Evolutionary conservation across 768 basidiomycete species (phyloP).

Genomic region (Tylopilus plumbeoviolaceoides): DNA sequence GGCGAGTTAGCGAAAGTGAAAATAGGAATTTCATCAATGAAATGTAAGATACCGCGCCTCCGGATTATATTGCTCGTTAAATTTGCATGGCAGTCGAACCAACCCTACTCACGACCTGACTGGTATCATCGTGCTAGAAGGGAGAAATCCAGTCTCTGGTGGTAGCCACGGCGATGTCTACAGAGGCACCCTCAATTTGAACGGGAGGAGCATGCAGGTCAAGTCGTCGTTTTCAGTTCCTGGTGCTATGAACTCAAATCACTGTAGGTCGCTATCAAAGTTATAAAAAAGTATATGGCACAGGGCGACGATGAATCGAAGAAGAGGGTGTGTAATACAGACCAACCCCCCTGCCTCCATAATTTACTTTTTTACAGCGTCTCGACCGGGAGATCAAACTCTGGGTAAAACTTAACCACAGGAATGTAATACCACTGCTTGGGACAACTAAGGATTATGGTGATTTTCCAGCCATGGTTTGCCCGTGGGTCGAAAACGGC

Average conservation of each 20-base stretch:
- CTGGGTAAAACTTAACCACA: conserved; percentile 29
- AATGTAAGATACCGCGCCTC: conserved; percentile 5
- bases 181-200: conserved; percentile 12
- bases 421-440: conserved; percentile 29
- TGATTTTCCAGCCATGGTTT: conserved; percentile 30
- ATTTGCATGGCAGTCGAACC: conserved; percentile 8
- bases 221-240: not conserved
- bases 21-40: conserved; percentile 1
- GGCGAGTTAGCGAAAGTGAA: not conserved
- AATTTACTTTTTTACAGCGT: conserved; percentile 7
- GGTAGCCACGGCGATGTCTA: conserved; percentile 23
- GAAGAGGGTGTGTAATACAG: conserved; percentile 7
- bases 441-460: conserved; percentile 29
- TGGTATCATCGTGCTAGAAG: conserved; percentile 7
- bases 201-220: conserved; percentile 10
- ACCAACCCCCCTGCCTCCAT: not conserved
- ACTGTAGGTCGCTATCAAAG: conserved; percentile 24
- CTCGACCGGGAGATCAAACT: conserved; percentile 28
- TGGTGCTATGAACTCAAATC: not conserved
- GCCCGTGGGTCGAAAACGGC: conserved; percentile 32
- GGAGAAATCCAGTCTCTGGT: conserved; percentile 11
- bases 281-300: conserved; percentile 18
- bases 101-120: conserved; percentile 13
- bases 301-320: conserved; percentile 13
- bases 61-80: not conserved